Conservation (phyloP, 1,284 basidiomycete genomes). For the Apiotrichum brassicae region DNA sequence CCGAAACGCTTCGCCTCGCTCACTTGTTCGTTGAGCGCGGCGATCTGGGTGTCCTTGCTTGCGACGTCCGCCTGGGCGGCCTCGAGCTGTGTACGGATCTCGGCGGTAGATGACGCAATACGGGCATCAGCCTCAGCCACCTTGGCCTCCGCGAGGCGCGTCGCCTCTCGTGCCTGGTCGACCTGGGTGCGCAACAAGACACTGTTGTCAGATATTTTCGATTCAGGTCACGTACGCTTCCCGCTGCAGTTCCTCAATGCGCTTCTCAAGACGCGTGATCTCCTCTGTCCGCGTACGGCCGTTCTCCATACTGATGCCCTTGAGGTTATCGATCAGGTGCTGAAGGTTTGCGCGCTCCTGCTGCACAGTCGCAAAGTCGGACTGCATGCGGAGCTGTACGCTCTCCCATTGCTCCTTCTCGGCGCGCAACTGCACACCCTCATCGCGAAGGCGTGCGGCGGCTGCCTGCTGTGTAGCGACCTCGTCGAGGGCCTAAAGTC, state of each 20-base stretch:
- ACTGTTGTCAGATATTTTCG: conserved; percentile 51
- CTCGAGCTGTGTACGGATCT: conserved; percentile 33
- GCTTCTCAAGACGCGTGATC: conserved; percentile 67
- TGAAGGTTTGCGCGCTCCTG: conserved; percentile 76
- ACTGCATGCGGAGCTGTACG: conserved; percentile 67
- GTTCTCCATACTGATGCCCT: conserved; percentile 80
- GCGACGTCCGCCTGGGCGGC: conserved; percentile 28
- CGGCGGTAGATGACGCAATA: conserved; percentile 28
- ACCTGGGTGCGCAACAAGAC: conserved; percentile 58
- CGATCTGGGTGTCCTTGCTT: conserved; percentile 22
- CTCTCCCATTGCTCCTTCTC: conserved; percentile 89
- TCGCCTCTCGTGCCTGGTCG: conserved; percentile 70
- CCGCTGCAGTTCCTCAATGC: conserved; percentile 67
- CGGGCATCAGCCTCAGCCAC: conserved; percentile 30
- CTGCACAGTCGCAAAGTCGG: conserved; percentile 73
- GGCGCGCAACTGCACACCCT: conserved; percentile 74
- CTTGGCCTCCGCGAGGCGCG: conserved; percentile 48
- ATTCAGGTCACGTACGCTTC: conserved; percentile 58
- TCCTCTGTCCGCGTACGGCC: conserved; percentile 76
- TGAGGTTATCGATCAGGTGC: conserved; percentile 78
- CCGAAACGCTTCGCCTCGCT: conserved; percentile 29
- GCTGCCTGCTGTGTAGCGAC: conserved; percentile 50
- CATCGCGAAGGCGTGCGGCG: conserved; percentile 72
- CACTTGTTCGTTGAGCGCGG: conserved; percentile 19
- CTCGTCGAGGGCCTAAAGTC: conserved; percentile 33